Evolutionary conservation across 2,329 filamentous ascomycete genomes (phyloP), one percentile per base, ranked within the genome.

Genomic region (Paraphoma sp.): DNA sequence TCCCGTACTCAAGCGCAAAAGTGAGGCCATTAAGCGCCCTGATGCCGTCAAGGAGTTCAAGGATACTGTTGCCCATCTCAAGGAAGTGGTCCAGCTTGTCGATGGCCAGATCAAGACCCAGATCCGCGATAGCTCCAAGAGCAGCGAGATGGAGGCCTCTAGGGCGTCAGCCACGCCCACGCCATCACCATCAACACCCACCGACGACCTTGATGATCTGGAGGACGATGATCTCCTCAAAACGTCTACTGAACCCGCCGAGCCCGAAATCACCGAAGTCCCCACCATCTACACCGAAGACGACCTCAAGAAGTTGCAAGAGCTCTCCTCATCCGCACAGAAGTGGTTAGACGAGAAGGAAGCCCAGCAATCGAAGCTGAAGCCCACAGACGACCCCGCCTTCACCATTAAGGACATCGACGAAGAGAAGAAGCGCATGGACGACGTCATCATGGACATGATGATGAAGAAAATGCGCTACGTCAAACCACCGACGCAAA

Each of bases 21-120:
- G 89, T 14, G 94, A 99, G 75, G 83, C 86, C 2, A 79, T 81
- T 11, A 85, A 87, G 72, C 87, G 94, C 29, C 93, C 93, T 1
- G 86, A 86, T 54, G 83, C 89, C 28, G 73, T 97, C 48, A 81
- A 87, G 50, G 75, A 81, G 6, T 80, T 98, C 33, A 84, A 90
- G 74, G 86, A 89, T 3, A 84, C 87, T n/a, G 80, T 98, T 45
- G 84, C 88, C 54, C 86, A 89, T 71, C 89, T 91, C 2, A 84
- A 87, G 56, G 84, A 84, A n/a, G 87, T 96, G 65, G 81, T 93
- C 41, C 81, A 84, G 23, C 83, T 86, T 56, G 87, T 96, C 63
- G 87, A 89, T 70, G 82, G 85, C 60, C 87, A 92, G 68, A 89
- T 96, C 62, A 87, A 91, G 60, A 88, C 88, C 50, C 88, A 92